Evolutionary conservation across 2,329 filamentous ascomycete genomes (phyloP).

Genomic region (Aspergillus sp.): DNA sequence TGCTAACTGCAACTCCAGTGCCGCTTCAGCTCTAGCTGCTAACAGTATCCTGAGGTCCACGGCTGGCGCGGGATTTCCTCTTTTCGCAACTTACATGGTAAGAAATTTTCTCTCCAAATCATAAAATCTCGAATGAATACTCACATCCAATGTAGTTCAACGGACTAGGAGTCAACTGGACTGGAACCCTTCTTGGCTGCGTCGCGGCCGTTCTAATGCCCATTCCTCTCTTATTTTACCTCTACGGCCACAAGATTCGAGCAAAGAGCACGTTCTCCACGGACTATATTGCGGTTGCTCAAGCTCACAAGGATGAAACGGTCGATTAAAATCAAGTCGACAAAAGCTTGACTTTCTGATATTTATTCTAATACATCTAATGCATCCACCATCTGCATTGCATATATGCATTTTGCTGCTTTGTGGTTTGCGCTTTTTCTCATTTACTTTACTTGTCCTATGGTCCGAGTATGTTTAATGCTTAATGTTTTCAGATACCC

Average conservation of each 20-base stretch:
- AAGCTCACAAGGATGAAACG: constrained; percentile 8
- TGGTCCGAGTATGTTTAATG: not conserved
- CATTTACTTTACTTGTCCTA: not conserved
- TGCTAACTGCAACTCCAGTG: constrained; percentile 20
- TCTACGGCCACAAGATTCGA: constrained; percentile 28
- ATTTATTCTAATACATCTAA: too few relatives aligned
- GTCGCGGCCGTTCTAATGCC: constrained; percentile 25
- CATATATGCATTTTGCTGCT: too few relatives aligned
- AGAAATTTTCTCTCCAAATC: not conserved
- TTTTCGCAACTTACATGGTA: constrained; percentile 30
- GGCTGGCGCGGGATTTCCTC: constrained; percentile 30
- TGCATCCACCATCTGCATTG: too few relatives aligned
- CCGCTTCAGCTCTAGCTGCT: constrained; percentile 42
- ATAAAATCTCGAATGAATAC: not conserved
- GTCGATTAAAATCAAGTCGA: not conserved
- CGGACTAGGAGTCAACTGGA: constrained; percentile 26
- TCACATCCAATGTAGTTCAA: constrained; percentile 34
- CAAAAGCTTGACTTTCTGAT: not conserved
- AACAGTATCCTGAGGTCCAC: constrained; percentile 43
- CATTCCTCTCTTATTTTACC: constrained; percentile 28
- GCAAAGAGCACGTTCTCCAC: constrained; percentile 31
- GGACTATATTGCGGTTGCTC: constrained; percentile 13
- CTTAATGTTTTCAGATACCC: too few relatives aligned
- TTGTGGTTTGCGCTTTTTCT: too few relatives aligned
- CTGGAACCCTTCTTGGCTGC: constrained; percentile 24